A percentile compares a stretch with the other conserved stretches of the same genome.
These are phyloP conservation scores for Trichoderma semiorbis DNA, from an alignment of 2,329 filamentous ascomycete species.

Conservation along the genomic window DNA sequence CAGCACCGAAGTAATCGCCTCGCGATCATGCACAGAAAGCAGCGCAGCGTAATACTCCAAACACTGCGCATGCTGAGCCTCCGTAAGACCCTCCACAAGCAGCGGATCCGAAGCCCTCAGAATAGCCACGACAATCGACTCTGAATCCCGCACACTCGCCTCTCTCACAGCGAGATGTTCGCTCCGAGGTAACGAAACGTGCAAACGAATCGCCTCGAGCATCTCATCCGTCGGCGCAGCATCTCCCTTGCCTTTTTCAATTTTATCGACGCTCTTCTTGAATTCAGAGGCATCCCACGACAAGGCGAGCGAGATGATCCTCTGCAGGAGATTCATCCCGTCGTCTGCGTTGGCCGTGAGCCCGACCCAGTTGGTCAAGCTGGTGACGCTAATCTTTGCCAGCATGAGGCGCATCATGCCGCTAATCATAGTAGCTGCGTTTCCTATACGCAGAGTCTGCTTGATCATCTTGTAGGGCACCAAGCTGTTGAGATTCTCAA, in stretches of 20 bases:
- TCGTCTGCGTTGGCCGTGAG: constrained; percentile 68
- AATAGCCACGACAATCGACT: constrained; percentile 67
- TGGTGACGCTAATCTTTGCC: constrained; percentile 72
- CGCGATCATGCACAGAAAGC: constrained; percentile 71
- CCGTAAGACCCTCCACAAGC: constrained; percentile 47
- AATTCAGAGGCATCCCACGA: constrained; percentile 71
- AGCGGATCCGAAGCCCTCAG: constrained; percentile 51
- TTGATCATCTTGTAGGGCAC: constrained; percentile 69
- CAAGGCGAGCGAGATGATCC: constrained; percentile 70
- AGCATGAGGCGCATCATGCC: constrained; percentile 69
- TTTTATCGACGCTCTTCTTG: constrained; percentile 59
- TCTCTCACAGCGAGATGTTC: constrained; percentile 58
- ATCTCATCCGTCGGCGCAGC: constrained; percentile 54
- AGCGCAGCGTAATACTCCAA: constrained; percentile 68
- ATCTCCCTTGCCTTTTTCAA: constrained; percentile 59
- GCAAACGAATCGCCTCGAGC: constrained; percentile 56
- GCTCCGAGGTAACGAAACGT: constrained; percentile 49
- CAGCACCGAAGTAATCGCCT: constrained; percentile 62
- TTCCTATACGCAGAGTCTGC: constrained; percentile 71
- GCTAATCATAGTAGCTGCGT: constrained; percentile 78
- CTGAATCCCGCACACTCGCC: constrained; percentile 46
- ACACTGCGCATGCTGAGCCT: constrained; percentile 60
- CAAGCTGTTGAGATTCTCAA: constrained; percentile 67
- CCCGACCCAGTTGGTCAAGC: constrained; percentile 76
- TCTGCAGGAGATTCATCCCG: constrained; percentile 76